phyloP scores from a whole-genome alignment of 2,329 filamentous ascomycete genomes.

The Claviceps arundinis region DNA sequence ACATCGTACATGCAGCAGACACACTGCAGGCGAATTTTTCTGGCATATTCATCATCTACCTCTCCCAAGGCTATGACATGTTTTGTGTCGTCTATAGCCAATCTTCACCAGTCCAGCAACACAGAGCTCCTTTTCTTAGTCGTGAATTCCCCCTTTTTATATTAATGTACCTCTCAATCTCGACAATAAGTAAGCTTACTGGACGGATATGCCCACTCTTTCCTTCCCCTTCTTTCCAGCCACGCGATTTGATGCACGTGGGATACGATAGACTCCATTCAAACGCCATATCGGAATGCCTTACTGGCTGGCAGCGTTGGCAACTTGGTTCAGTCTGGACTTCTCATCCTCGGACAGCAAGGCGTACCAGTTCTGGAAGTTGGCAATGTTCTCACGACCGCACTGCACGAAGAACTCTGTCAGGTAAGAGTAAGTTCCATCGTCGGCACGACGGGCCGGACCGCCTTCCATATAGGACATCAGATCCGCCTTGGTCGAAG shows the following conservation, averaged over 20 bases:
- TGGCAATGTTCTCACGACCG: constrained; percentile 41
- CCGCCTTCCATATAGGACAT: constrained; percentile 61
- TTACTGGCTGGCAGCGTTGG: constrained; percentile 10
- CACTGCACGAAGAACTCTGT: constrained; percentile 63
- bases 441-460: constrained; percentile 57
- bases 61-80: no score
- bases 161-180: no score
- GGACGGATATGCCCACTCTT: neutral
- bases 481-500: constrained; percentile 56
- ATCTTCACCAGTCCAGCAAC: no score
- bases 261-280: no score
- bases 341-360: constrained; percentile 43
- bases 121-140: no score
- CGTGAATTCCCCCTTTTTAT: no score
- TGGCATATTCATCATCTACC: no score
- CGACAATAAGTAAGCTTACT: no score
- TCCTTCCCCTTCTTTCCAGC: neutral
- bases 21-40: no score
- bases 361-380: constrained; percentile 44
- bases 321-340: constrained; percentile 41
- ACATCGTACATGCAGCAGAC: no score
- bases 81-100: no score
- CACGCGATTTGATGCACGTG: no score
- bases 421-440: constrained; percentile 80
- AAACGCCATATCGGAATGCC: neutral